Conservation (phyloP, 148 eudicot species). For the Selenicereus undatus region DNA sequence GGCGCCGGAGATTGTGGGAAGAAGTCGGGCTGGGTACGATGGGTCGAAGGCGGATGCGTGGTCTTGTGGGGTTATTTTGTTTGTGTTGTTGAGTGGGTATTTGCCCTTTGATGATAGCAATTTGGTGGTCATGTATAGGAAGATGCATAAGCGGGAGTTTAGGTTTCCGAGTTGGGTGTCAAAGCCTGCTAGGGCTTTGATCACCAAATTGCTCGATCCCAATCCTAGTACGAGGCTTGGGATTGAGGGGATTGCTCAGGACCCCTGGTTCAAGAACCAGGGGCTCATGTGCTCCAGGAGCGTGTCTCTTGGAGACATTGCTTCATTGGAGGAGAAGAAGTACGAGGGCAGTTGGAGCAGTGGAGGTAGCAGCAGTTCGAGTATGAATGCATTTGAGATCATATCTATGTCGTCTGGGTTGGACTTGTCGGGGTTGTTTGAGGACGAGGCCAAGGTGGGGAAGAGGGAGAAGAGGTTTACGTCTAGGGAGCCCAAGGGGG, state of each 20-base stretch:
- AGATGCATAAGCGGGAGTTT: slow-evolving; percentile 49
- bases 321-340: slow-evolving; percentile 31
- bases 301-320: slow-evolving; percentile 35
- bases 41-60: slow-evolving; percentile 80
- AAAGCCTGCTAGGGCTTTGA: slow-evolving; percentile 38
- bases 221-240: slow-evolving; percentile 54
- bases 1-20: slow-evolving; percentile 58
- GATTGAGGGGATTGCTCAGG: slow-evolving; percentile 38
- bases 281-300: slow-evolving; percentile 18
- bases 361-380: neutral
- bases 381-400: slow-evolving; percentile 74
- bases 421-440: slow-evolving; percentile 62
- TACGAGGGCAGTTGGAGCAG: slow-evolving; percentile 8
- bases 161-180: slow-evolving; percentile 49
- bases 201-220: slow-evolving; percentile 58
- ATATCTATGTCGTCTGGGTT: slow-evolving; percentile 76
- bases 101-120: slow-evolving; percentile 72
- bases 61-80: slow-evolving; percentile 81
- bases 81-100: slow-evolving; percentile 49
- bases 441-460: slow-evolving; percentile 15
- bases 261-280: slow-evolving; percentile 58
- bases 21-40: slow-evolving; percentile 46
- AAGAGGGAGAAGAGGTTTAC: slow-evolving; percentile 59
- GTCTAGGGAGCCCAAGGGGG: slow-evolving; percentile 30
- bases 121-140: slow-evolving; percentile 55